phyloP scores from a whole-genome alignment of 2,329 filamentous ascomycete genomes.

The Xylariaceae sp. region DNA sequence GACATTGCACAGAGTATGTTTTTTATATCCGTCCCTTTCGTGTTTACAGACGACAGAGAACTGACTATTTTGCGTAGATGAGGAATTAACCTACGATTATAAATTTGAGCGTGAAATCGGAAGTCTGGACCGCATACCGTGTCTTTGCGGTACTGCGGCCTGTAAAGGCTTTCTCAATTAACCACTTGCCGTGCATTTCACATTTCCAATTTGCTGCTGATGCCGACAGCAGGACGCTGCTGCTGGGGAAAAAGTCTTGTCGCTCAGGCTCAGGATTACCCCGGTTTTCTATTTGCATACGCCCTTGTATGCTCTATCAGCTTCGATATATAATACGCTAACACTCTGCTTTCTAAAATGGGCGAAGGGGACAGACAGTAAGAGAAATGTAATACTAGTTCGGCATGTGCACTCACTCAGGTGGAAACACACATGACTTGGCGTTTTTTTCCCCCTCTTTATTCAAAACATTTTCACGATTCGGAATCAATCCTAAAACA shows the following conservation, averaged over 20 bases:
- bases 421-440: slow-evolving; percentile 7
- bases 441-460: slow-evolving; percentile 3
- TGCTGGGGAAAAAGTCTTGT: background rate
- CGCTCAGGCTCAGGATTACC: background rate
- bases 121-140: slow-evolving; percentile 91
- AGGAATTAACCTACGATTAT: slow-evolving; percentile 99
- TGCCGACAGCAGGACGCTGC: background rate
- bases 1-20: slow-evolving; percentile 90
- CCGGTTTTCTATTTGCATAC: slow-evolving; percentile 2
- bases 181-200: slow-evolving; percentile 23
- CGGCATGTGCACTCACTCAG: slow-evolving; percentile 5
- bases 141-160: slow-evolving; percentile 88
- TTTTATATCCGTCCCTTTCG: background rate
- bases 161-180: slow-evolving; percentile 99
- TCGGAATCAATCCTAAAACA: slow-evolving; percentile 1
- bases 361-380: slow-evolving; percentile 1
- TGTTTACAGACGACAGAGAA: slow-evolving; percentile 3
- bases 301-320: slow-evolving; percentile 5
- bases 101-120: slow-evolving; percentile 98
- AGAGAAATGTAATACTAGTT: slow-evolving; percentile 17
- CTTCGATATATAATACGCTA: slow-evolving; percentile 20
- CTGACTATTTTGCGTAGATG: slow-evolving; percentile 55
- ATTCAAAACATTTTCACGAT: background rate
- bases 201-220: background rate
- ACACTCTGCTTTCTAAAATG: slow-evolving; percentile 5